Percentiles rank a stretch among this genome's conserved stretches.
Conservation (phyloP, 345 rosid genomes). For the Aethionema arabicum region DNA sequence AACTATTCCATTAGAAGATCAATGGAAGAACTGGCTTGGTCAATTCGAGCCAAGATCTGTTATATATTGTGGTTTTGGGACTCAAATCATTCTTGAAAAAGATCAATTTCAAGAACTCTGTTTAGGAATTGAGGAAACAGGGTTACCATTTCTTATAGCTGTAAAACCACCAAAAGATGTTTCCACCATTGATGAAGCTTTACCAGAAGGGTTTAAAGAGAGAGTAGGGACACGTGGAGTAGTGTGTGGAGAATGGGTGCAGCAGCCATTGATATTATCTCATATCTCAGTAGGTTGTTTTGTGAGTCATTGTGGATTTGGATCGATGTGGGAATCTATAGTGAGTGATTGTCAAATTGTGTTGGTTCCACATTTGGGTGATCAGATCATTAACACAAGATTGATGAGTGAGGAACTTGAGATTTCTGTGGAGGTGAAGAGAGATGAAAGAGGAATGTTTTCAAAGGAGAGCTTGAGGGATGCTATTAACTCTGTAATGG, state of each 20-base stretch:
- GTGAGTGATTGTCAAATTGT: conserved; percentile 57
- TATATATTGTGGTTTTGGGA: conserved; percentile 63
- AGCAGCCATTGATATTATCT: conserved; percentile 45
- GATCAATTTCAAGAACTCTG: conserved; percentile 65
- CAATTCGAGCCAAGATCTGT: conserved; percentile 47
- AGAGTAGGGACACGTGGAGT: conserved; percentile 52
- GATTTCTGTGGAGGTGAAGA: conserved; percentile 54
- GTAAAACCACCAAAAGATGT: conserved; percentile 56
- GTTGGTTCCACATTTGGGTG: conserved; percentile 52
- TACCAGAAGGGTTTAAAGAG: conserved; percentile 63
- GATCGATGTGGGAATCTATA: conserved; percentile 73
- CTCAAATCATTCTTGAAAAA: conserved; percentile 55
- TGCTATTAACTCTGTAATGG: conserved; percentile 48
- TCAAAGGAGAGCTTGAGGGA: conserved; percentile 47
- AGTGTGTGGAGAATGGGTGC: conserved; percentile 57
- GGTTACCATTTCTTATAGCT: conserved; percentile 57
- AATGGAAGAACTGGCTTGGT: conserved; percentile 52
- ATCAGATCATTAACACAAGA: conserved; percentile 54
- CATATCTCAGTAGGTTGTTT: conserved; percentile 67
- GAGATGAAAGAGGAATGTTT: conserved; percentile 49
- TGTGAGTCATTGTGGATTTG: conserved; percentile 69
- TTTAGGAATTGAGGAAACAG: conserved; percentile 57
- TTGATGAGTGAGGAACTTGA: conserved; percentile 51
- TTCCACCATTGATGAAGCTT: conserved; percentile 53
- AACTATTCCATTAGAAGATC: conserved; percentile 40